Evolutionary conservation across 371 early-diverging fungal genomes (phyloP).

Genomic region (Syncephalastrum sp.): DNA sequence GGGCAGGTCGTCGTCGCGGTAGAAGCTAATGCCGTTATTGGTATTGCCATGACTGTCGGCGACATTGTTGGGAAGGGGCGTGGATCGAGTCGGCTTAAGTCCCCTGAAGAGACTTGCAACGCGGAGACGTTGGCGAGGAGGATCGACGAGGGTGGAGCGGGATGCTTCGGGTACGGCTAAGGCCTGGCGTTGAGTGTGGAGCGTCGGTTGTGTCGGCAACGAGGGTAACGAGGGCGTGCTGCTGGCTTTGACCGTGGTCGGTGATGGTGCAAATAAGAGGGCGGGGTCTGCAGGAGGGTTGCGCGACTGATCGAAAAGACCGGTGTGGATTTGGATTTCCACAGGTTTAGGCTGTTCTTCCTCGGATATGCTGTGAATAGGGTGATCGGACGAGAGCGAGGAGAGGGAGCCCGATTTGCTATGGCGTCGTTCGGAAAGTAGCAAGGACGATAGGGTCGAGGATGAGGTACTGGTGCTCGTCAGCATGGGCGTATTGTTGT

Average conservation of each 20-base stretch:
- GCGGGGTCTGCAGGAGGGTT: no score
- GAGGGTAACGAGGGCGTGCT: conserved; percentile 1
- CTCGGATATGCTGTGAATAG: conserved; percentile 17
- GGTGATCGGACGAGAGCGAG: conserved; percentile 1
- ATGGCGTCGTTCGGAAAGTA: conserved; percentile 8
- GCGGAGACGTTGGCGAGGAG: neutral
- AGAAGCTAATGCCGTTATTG: conserved; percentile 36
- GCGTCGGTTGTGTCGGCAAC: no score
- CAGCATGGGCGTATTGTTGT: neutral
- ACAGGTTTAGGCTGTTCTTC: conserved; percentile 13
- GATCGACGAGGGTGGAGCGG: neutral
- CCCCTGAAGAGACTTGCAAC: conserved; percentile 11
- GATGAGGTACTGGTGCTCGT: neutral
- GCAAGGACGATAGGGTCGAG: neutral
- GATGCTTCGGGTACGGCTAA: neutral
- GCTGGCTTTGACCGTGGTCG: conserved; percentile 1
- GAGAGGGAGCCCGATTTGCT: conserved; percentile 10
- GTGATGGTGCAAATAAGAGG: conserved; percentile 1
- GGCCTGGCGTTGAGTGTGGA: no score
- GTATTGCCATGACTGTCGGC: conserved; percentile 17
- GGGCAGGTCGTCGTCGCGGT: conserved; percentile 26
- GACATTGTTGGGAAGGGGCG: conserved; percentile 10
- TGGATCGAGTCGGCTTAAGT: conserved; percentile 13
- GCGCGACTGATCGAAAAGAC: no score
- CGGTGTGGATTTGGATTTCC: no score